These are phyloP conservation scores for Suillus luteus DNA, from an alignment of 768 basidiomycete species.

Conservation along the genomic window DNA sequence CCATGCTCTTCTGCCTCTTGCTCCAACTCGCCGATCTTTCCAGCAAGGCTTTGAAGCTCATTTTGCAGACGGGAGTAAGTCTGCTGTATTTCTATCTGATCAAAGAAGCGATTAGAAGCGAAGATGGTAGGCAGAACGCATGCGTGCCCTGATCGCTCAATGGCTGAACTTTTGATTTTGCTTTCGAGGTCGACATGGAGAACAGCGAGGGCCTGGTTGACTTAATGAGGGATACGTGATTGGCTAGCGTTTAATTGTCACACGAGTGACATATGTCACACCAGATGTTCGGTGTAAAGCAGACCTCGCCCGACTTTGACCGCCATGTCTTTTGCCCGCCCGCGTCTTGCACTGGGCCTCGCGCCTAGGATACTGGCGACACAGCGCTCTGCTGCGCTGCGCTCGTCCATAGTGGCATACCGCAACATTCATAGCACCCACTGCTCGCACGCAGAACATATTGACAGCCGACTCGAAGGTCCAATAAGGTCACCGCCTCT, in stretches of 20 bases:
- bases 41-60: constrained; percentile 88
- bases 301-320: constrained; percentile 41
- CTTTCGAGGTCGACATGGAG: constrained; percentile 53
- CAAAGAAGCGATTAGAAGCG: constrained; percentile 39
- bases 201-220: neutral
- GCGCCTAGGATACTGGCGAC: constrained; percentile 43
- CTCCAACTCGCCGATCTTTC: constrained; percentile 96
- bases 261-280: constrained; percentile 33
- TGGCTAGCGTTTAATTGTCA: constrained; percentile 29
- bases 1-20: constrained; percentile 94
- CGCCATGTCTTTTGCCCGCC: constrained; percentile 60
- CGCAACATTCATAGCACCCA: constrained; percentile 39
- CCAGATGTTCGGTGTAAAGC: constrained; percentile 21
- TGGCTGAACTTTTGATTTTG: constrained; percentile 57
- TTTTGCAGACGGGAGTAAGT: constrained; percentile 80
- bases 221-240: constrained; percentile 24
- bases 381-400: constrained; percentile 30
- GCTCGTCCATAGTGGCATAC: constrained; percentile 43
- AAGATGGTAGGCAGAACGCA: constrained; percentile 1
- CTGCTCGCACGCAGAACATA: constrained; percentile 24
- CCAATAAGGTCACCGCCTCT: constrained; percentile 36
- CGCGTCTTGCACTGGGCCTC: constrained; percentile 52
- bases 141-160: constrained; percentile 75
- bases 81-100: constrained; percentile 80
- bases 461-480: constrained; percentile 24